Conservation (phyloP, 768 basidiomycete genomes). For the Hypholoma fasciculare region DNA sequence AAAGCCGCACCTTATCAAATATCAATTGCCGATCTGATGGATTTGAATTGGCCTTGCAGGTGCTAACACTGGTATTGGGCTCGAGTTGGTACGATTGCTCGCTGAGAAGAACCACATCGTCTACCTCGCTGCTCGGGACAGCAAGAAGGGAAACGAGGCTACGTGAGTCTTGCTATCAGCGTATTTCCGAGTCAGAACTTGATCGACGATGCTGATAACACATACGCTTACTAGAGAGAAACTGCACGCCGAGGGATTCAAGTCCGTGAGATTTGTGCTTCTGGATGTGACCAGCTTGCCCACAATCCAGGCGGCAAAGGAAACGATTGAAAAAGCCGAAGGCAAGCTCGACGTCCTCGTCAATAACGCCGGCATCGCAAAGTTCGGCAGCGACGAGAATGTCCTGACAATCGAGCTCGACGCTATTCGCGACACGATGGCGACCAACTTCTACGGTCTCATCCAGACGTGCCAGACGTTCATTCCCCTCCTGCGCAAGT, state of each 20-base stretch:
- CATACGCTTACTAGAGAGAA: constrained; percentile 17
- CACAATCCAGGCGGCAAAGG: constrained; percentile 33
- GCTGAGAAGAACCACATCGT: neutral
- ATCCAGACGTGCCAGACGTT: constrained; percentile 41
- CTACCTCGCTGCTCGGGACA: too few species aligned
- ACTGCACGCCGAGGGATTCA: constrained; percentile 31
- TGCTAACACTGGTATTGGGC: too few species aligned
- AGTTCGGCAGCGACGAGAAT: constrained; percentile 25
- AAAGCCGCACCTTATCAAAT: too few species aligned
- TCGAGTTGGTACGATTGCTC: too few species aligned
- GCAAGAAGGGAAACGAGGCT: too few species aligned
- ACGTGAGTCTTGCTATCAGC: too few species aligned
- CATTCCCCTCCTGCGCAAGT: constrained; percentile 39
- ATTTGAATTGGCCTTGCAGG: too few species aligned
- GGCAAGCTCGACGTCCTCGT: constrained; percentile 44
- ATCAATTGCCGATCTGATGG: too few species aligned
- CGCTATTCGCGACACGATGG: constrained; percentile 33
- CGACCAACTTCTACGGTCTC: constrained; percentile 43
- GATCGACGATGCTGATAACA: too few species aligned
- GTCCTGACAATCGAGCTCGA: constrained; percentile 32
- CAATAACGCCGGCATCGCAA: constrained; percentile 41
- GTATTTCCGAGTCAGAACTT: too few species aligned
- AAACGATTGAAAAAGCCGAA: constrained; percentile 34
- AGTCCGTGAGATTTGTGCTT: constrained; percentile 33
- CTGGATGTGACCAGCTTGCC: constrained; percentile 38